Conservation (phyloP, 139 green algal species). For the Diplosphaera chodatii region DNA sequence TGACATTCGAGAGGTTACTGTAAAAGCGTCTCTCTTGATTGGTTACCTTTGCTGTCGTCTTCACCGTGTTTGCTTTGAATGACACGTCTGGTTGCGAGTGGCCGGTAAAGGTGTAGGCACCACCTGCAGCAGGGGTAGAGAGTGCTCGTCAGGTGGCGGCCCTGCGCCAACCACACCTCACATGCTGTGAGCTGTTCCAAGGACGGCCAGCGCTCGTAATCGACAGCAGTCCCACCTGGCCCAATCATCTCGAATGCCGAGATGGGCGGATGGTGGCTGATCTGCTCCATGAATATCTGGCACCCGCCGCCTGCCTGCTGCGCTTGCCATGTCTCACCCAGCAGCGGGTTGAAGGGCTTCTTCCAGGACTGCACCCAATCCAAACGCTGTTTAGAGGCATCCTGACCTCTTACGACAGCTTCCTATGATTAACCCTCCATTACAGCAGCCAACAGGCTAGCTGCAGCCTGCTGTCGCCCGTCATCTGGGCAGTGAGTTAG, state of each 20-base stretch:
- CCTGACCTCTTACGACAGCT: conserved; percentile 39
- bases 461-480: too few relatives aligned
- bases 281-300: conserved; percentile 72
- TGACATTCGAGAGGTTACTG: too few relatives aligned
- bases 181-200: too few relatives aligned
- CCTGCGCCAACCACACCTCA: too few relatives aligned
- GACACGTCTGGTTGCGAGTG: conserved; percentile 63
- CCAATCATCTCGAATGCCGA: conserved; percentile 70
- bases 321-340: conserved; percentile 81
- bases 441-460: too few relatives aligned
- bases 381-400: too few relatives aligned
- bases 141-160: too few relatives aligned
- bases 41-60: conserved; percentile 47
- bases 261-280: conserved; percentile 68
- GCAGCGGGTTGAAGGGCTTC: conserved; percentile 87
- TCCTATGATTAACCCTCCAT: too few relatives aligned
- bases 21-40: too few relatives aligned
- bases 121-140: conserved; percentile 17
- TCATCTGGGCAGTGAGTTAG: too few relatives aligned
- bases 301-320: conserved; percentile 35
- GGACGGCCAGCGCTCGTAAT: too few relatives aligned
- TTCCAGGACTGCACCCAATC: conserved; percentile 49
- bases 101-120: conserved; percentile 53
- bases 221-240: conserved; percentile 25
- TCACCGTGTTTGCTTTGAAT: conserved; percentile 63